Evolutionary conservation across 2,329 filamentous ascomycete species (phyloP), one percentile per base, ranked within the genome.

Genomic region (Neophaeococcomyces aloes): DNA sequence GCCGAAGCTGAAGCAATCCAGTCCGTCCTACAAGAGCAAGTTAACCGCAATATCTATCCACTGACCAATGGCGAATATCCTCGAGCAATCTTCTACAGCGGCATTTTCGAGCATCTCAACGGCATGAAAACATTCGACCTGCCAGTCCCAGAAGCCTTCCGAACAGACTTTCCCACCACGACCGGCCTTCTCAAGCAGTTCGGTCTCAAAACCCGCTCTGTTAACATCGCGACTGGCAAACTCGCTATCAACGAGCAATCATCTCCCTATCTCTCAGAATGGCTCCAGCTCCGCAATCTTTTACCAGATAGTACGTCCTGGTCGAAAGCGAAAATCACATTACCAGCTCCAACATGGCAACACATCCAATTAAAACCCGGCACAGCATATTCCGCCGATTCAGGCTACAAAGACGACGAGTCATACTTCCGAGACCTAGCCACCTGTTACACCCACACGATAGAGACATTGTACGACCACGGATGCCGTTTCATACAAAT

Each of bases 401-500:
- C 73, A 19, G 79, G 78, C 46, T 57, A 62, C 44, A 73, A 64
- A 43, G 72, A 77, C 42, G 68, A 70, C 49, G 76, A 79, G 56
- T 41, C 37, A 2, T 79, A 81, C 59, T 80, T 81, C 57, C 64
- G 63, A 25, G 78, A 81, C 49, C 75, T 81, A 23, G 76, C 77
- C 53, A 75, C 73, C 63, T 76, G 78, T 14, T 81, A 80, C 58
- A 73, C 76, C 56, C 71, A 64, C 13, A 78, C 81, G 59, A 62
- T 81, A 38, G 68, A 69, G 46, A 67, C 73, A 54, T 64, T 81
- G 10, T 80, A 81, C 57, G 67, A 77, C 44, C 75, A 75, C 14
- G 78, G 78, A 1, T 66, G 79, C 50, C 65, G 78, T 21, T 81
- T 81, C 51, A 73, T 81, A n/a, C 78, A 81, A 57, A 79, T 79